These are phyloP conservation scores for Penicillium crustosum DNA, from an alignment of 2,329 filamentous ascomycete genomes.

Conservation along the genomic window DNA sequence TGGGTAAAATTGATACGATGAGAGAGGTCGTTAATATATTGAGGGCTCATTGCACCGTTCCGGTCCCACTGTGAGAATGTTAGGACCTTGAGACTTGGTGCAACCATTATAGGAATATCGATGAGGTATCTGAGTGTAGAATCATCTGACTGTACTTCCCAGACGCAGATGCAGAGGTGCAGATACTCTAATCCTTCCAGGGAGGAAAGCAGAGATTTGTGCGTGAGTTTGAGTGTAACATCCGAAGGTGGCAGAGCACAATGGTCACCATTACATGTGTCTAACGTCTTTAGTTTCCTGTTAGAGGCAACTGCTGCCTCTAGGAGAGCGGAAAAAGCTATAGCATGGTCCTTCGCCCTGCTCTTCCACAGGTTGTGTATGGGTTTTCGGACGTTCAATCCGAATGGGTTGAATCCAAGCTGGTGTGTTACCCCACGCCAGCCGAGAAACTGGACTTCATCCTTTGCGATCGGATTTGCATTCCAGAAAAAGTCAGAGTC, in stretches of 20 bases:
- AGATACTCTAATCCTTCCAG: background rate
- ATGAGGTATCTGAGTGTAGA: background rate
- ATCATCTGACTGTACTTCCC: background rate
- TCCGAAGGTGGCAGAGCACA: background rate
- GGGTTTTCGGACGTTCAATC: background rate
- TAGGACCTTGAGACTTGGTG: background rate
- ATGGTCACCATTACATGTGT: background rate
- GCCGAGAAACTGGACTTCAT: background rate
- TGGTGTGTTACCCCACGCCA: background rate
- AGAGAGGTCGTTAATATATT: background rate
- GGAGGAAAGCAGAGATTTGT: background rate
- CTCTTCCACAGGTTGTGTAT: background rate
- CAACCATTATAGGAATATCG: background rate
- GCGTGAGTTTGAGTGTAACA: background rate
- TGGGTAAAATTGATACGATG: conserved; percentile 1
- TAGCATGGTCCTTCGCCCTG: background rate
- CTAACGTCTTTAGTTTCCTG: background rate
- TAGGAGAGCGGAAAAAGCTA: background rate
- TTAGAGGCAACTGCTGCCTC: background rate
- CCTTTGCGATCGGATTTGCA: background rate
- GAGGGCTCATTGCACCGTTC: background rate
- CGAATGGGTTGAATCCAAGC: background rate
- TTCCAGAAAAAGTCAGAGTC: background rate
- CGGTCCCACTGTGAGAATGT: background rate
- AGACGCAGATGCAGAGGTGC: background rate